Conservation (phyloP, 805 yeast genomes). For the Metschnikowia borealis region DNA sequence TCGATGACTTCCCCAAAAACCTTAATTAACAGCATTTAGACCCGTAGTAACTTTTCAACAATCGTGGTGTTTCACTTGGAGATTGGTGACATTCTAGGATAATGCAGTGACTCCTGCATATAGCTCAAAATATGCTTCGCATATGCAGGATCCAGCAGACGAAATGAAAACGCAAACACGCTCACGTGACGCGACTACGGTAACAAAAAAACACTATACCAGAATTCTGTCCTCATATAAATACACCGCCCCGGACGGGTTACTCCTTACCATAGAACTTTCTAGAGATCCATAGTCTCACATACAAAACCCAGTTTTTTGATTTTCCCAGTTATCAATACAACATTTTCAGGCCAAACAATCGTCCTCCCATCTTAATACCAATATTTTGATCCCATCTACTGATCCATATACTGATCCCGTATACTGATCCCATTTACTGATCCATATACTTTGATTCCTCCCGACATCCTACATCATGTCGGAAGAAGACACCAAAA, state of each 20-base stretch:
- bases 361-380: too few species aligned
- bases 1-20: too few species aligned
- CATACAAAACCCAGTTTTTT: too few species aligned
- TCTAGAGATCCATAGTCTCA: not conserved
- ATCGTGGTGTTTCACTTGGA: not conserved
- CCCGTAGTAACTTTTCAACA: not conserved
- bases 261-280: not conserved
- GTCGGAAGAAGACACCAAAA: constrained; percentile 28
- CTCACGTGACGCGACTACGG: constrained; percentile 2
- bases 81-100: too few species aligned
- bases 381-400: too few species aligned
- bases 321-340: too few species aligned
- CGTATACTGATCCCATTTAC: too few species aligned
- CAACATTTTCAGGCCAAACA: too few species aligned
- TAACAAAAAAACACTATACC: constrained; percentile 2
- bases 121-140: not conserved
- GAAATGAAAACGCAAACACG: constrained; percentile 5
- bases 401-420: too few species aligned
- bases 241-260: not conserved
- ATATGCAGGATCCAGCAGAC: not conserved
- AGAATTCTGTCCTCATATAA: not conserved
- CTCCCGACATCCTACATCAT: not conserved
- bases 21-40: too few species aligned
- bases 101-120: not conserved
- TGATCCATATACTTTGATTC: too few species aligned